A percentile compares a stretch with the other conserved stretches of the same genome.
phyloP scores from a whole-genome alignment of 805 yeast species.

The Ogataea henricii region DNA sequence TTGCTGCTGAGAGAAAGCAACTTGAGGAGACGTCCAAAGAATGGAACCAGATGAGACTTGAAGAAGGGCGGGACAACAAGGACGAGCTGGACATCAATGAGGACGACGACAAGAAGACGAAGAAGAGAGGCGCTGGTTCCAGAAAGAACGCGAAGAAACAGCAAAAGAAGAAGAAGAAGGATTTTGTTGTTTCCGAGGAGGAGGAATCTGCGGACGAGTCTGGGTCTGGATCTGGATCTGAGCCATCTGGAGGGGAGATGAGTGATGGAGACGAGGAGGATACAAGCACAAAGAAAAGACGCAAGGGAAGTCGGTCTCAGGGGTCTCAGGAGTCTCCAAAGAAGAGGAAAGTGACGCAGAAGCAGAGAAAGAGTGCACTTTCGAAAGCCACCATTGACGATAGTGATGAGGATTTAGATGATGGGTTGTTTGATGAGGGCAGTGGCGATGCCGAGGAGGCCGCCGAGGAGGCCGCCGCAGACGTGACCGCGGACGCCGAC shows the following conservation, averaged over 20 bases:
- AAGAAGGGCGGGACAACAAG: conserved; percentile 38
- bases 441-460: conserved; percentile 13
- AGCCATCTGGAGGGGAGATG: conserved; percentile 16
- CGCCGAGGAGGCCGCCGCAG: conserved; percentile 6
- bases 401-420: conserved; percentile 34
- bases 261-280: conserved; percentile 17
- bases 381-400: conserved; percentile 35
- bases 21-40: conserved; percentile 60
- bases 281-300: conserved; percentile 17
- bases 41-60: conserved; percentile 46
- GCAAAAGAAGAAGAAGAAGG: conserved; percentile 28
- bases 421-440: conserved; percentile 20
- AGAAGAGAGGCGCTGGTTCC: conserved; percentile 31
- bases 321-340: conserved; percentile 3
- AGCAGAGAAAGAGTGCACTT: conserved; percentile 25
- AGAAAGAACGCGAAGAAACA: conserved; percentile 29
- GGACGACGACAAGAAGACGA: conserved; percentile 34
- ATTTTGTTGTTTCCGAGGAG: conserved; percentile 44
- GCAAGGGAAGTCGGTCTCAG: conserved; percentile 10
- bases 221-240: conserved; percentile 16
- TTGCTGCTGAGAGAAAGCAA: conserved; percentile 46
- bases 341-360: conserved; percentile 4
- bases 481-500: conserved; percentile 3
- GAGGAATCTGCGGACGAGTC: conserved; percentile 33
- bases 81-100: conserved; percentile 37